Conservation (phyloP, 179 eudicot species). For the Gypsophila paniculata region DNA sequence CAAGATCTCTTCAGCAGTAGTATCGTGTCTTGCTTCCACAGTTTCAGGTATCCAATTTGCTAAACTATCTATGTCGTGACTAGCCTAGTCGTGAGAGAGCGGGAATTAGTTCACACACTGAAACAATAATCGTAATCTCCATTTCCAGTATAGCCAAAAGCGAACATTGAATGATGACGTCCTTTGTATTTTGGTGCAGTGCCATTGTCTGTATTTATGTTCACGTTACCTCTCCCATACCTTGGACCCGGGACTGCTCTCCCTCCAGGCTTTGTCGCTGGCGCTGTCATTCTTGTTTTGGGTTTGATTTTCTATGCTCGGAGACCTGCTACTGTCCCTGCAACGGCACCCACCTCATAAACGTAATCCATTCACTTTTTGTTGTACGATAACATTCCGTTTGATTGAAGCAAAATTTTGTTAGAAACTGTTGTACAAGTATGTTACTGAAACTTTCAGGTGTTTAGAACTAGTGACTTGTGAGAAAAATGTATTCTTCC, state of each 20-base stretch:
- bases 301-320: conserved; percentile 70
- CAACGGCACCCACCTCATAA: conserved; percentile 32
- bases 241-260: conserved; percentile 77
- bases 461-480: neutral
- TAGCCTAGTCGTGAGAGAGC: neutral
- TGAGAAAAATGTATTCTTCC: neutral
- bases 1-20: conserved; percentile 86
- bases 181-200: conserved; percentile 41
- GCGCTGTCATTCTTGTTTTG: conserved; percentile 54
- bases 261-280: conserved; percentile 76
- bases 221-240: conserved; percentile 86
- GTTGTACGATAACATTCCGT: neutral
- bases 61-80: neutral
- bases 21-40: conserved; percentile 87
- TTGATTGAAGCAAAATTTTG: conserved; percentile 2
- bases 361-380: neutral
- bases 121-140: neutral
- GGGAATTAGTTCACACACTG: neutral
- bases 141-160: neutral
- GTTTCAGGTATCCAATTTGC: conserved; percentile 54
- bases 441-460: conserved; percentile 4
- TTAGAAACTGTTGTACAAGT: conserved; percentile 1
- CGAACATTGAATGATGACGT: neutral
- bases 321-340: conserved; percentile 39
- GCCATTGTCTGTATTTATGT: conserved; percentile 76